Evolutionary conservation across 2,329 filamentous ascomycete species (phyloP).

Genomic region (Botrytis byssoidea): DNA sequence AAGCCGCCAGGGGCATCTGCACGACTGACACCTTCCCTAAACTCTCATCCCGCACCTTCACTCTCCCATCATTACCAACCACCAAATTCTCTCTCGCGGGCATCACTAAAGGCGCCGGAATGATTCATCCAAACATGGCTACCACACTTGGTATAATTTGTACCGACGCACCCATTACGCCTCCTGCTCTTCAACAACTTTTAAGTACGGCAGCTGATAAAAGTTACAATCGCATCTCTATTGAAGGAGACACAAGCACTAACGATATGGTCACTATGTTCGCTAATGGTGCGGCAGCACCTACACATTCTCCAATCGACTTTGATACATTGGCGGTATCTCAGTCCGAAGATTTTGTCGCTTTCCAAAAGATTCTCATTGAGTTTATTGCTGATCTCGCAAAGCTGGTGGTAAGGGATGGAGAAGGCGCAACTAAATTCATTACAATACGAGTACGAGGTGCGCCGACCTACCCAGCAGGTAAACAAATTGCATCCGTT

Average conservation of each 20-base stretch:
- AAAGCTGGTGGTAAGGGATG: background rate
- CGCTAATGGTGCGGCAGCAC: background rate
- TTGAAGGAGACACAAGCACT: constrained; percentile 6
- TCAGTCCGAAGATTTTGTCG: background rate
- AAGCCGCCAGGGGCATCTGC: constrained; percentile 86
- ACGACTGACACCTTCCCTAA: constrained; percentile 99
- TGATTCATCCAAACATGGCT: constrained; percentile 99
- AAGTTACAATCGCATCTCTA: background rate
- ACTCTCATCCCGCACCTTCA: constrained; percentile 81
- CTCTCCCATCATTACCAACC: constrained; percentile 73
- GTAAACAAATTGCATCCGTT: background rate
- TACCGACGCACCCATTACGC: constrained; percentile 81
- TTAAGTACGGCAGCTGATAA: background rate
- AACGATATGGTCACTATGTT: background rate
- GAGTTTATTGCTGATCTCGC: background rate
- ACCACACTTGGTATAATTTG: constrained; percentile 89
- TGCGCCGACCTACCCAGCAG: background rate
- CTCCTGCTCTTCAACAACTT: constrained; percentile 39
- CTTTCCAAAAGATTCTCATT: background rate
- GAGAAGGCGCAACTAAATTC: background rate
- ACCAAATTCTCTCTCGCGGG: constrained; percentile 82
- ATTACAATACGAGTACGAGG: background rate
- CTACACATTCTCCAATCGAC: background rate
- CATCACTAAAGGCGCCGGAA: constrained; percentile 96
- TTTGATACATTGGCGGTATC: background rate